phyloP scores from a whole-genome alignment of 768 basidiomycete species.

The Leucogyrophana mollusca region DNA sequence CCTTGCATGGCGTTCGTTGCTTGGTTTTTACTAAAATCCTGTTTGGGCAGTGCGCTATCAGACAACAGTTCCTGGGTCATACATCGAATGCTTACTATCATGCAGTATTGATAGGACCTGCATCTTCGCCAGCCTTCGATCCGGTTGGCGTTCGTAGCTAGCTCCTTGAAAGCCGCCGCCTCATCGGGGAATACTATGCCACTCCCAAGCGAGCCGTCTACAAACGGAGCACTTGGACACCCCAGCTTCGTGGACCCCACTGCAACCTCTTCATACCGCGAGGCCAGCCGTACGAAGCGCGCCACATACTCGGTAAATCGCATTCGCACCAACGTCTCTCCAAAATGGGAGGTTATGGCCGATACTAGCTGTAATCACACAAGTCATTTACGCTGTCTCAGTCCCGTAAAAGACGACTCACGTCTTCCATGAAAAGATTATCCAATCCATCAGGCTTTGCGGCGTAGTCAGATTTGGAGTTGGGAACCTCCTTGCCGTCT shows the following conservation, averaged over 20 bases:
- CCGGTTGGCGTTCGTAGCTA: slow-evolving; percentile 72
- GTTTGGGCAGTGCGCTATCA: slow-evolving; percentile 9
- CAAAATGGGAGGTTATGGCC: slow-evolving; percentile 90
- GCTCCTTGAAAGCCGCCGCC: slow-evolving; percentile 58
- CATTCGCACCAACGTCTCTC: slow-evolving; percentile 83
- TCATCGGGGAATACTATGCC: slow-evolving; percentile 84
- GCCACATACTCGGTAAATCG: slow-evolving; percentile 87
- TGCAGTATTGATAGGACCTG: slow-evolving; percentile 71
- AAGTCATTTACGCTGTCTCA: not conserved
- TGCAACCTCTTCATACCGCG: slow-evolving; percentile 87
- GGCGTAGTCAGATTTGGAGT: slow-evolving; percentile 50
- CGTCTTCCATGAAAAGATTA: slow-evolving; percentile 91
- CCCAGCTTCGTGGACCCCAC: slow-evolving; percentile 74
- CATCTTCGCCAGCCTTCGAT: slow-evolving; percentile 95
- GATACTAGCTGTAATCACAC: slow-evolving; percentile 61
- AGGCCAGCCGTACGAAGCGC: slow-evolving; percentile 86
- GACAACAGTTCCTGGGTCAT: not conserved
- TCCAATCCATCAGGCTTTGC: slow-evolving; percentile 67
- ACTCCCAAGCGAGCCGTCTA: slow-evolving; percentile 58
- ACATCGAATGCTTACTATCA: slow-evolving; percentile 48
- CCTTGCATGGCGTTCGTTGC: slow-evolving; percentile 63
- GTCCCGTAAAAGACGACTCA: slow-evolving; percentile 35
- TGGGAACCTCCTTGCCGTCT: slow-evolving; percentile 49
- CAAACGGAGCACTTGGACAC: slow-evolving; percentile 57
- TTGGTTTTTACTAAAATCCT: slow-evolving; percentile 69